phyloP scores from a whole-genome alignment of 805 yeast genomes.

The Wickerhamomyces sydowiorum region DNA sequence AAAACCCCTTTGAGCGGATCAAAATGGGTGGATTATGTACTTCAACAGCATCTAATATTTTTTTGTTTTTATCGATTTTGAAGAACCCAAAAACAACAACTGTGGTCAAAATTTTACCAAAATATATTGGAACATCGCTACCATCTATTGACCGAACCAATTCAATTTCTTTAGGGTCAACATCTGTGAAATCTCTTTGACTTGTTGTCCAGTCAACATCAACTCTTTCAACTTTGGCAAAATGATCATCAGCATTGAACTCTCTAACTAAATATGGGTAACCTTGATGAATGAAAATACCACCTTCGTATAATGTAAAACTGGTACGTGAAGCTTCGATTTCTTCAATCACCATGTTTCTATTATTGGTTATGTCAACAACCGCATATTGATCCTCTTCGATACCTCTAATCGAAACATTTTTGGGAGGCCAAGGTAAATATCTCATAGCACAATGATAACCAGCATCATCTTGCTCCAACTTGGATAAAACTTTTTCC shows the following conservation, averaged over 20 bases:
- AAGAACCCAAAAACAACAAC: slow-evolving; percentile 88
- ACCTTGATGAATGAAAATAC: slow-evolving; percentile 92
- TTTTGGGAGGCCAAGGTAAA: slow-evolving; percentile 76
- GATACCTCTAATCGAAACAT: slow-evolving; percentile 75
- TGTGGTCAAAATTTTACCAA: slow-evolving; percentile 69
- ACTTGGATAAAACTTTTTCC: slow-evolving; percentile 23
- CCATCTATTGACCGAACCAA: slow-evolving; percentile 47
- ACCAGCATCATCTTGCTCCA: slow-evolving; percentile 36
- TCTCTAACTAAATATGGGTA: slow-evolving; percentile 81
- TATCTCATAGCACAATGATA: slow-evolving; percentile 53
- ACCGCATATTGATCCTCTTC: slow-evolving; percentile 84
- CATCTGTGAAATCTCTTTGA: slow-evolving; percentile 90
- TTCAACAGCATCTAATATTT: slow-evolving; percentile 90
- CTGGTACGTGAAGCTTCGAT: slow-evolving; percentile 85
- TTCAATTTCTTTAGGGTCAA: slow-evolving; percentile 79
- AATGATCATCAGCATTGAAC: slow-evolving; percentile 70
- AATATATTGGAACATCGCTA: slow-evolving; percentile 58
- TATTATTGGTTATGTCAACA: slow-evolving; percentile 76
- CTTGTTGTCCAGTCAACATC: slow-evolving; percentile 91
- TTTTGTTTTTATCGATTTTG: slow-evolving; percentile 69
- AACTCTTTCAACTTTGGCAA: slow-evolving; percentile 81
- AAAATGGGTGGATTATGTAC: slow-evolving; percentile 82
- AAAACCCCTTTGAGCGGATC: slow-evolving; percentile 70
- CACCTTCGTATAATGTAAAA: slow-evolving; percentile 89
- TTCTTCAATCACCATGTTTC: slow-evolving; percentile 79